phyloP scores from a whole-genome alignment of 345 rosid species.

The Populus deltoides region DNA sequence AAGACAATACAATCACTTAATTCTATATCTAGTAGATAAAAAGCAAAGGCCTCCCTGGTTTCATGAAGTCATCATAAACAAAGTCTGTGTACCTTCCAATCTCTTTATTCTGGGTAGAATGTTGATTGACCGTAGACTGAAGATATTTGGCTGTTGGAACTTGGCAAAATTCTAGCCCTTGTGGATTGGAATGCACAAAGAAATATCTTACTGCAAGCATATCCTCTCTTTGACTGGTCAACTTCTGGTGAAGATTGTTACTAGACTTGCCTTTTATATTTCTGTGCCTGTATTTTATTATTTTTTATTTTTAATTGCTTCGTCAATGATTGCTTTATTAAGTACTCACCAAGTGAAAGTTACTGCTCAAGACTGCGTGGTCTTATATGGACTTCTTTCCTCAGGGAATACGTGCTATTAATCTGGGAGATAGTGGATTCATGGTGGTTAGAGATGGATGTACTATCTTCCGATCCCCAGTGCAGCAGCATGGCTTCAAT shows the following conservation, averaged over 20 bases:
- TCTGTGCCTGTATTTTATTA: not conserved
- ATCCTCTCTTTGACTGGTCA: not conserved
- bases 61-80: not conserved
- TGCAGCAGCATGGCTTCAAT: slow-evolving; percentile 38
- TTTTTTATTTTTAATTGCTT: not conserved
- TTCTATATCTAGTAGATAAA: not conserved
- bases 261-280: not conserved
- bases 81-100: not conserved
- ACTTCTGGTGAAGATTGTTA: not conserved
- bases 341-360: not conserved
- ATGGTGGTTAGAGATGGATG: slow-evolving; percentile 35
- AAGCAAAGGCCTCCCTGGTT: not conserved
- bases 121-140: not conserved
- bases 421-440: slow-evolving; percentile 37
- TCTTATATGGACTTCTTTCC: not conserved
- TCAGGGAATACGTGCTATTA: slow-evolving; percentile 32
- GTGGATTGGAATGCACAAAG: not conserved
- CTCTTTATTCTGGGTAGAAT: not conserved
- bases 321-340: not conserved
- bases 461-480: slow-evolving; percentile 33
- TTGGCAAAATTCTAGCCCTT: not conserved
- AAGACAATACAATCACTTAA: not conserved
- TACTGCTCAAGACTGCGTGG: not conserved
- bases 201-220: not conserved
- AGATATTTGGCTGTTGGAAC: not conserved